Evolutionary conservation across 805 yeast genomes (phyloP).

Genomic region (Phaffomyces opuntiae): DNA sequence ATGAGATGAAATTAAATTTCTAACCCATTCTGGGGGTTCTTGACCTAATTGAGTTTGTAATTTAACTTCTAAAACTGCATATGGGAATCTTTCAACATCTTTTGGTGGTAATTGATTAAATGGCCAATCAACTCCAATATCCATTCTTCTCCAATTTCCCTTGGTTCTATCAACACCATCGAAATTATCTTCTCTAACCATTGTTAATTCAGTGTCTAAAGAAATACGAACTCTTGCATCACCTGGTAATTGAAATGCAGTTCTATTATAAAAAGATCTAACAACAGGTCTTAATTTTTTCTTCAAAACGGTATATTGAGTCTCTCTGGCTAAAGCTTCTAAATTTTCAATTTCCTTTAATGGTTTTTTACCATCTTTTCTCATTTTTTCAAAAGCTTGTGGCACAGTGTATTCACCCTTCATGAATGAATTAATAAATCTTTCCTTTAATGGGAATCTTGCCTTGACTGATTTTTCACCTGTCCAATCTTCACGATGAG

Average conservation of each 20-base stretch:
- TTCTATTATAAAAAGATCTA: slow-evolving; percentile 94
- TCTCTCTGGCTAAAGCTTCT: slow-evolving; percentile 88
- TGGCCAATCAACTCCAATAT: slow-evolving; percentile 97
- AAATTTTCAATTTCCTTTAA: slow-evolving; percentile 82
- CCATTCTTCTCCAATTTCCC: slow-evolving; percentile 97
- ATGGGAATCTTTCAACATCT: slow-evolving; percentile 91
- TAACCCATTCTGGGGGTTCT: slow-evolving; percentile 98
- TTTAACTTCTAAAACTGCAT: slow-evolving; percentile 95
- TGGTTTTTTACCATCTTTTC: slow-evolving; percentile 87
- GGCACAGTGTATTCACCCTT: slow-evolving; percentile 79
- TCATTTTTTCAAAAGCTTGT: slow-evolving; percentile 86
- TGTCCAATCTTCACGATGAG: slow-evolving; percentile 99
- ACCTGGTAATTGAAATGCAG: slow-evolving; percentile 98
- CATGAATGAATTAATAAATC: slow-evolving; percentile 78
- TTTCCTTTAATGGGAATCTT: slow-evolving; percentile 87
- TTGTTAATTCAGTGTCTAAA: slow-evolving; percentile 91
- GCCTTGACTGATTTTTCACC: slow-evolving; percentile 99
- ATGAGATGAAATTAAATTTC: slow-evolving; percentile 85
- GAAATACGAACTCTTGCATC: slow-evolving; percentile 99
- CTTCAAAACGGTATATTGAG: slow-evolving; percentile 82
- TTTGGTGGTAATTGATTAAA: slow-evolving; percentile 75
- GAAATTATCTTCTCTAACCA: slow-evolving; percentile 96
- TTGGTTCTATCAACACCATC: slow-evolving; percentile 88
- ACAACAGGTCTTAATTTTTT: slow-evolving; percentile 87
- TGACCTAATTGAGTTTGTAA: slow-evolving; percentile 97